These are phyloP conservation scores for Orobanche coerulescens DNA, from an alignment of 257 asterid genomes.

Conservation along the genomic window DNA sequence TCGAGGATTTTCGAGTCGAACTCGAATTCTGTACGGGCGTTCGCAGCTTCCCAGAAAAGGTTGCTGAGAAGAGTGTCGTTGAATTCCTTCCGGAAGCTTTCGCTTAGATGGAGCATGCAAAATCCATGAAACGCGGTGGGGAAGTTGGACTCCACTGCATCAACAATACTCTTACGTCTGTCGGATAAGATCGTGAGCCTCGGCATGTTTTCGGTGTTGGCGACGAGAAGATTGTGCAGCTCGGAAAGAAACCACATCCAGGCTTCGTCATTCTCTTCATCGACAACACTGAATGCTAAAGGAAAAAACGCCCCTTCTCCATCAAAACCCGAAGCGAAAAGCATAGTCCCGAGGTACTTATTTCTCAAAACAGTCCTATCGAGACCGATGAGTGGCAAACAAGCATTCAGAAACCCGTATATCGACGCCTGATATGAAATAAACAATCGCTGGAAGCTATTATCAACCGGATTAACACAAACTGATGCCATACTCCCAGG, in stretches of 20 bases:
- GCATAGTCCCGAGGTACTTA: slow-evolving; percentile 58
- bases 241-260: slow-evolving; percentile 75
- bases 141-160: slow-evolving; percentile 56
- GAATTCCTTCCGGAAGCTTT: slow-evolving; percentile 56
- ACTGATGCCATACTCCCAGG: slow-evolving; percentile 71
- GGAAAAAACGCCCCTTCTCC: slow-evolving; percentile 65
- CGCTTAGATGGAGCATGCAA: slow-evolving; percentile 60
- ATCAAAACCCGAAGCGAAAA: slow-evolving; percentile 64
- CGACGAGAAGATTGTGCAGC: slow-evolving; percentile 51
- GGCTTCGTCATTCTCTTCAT: slow-evolving; percentile 54
- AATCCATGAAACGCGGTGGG: slow-evolving; percentile 75
- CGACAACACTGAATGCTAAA: slow-evolving; percentile 67
- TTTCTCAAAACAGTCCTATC: slow-evolving; percentile 47
- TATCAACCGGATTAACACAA: slow-evolving; percentile 42
- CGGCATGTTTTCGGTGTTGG: slow-evolving; percentile 67
- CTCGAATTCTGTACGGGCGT: slow-evolving; percentile 37
- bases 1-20: slow-evolving; percentile 39
- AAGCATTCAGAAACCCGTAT: slow-evolving; percentile 56
- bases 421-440: slow-evolving; percentile 66
- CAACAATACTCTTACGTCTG: slow-evolving; percentile 44
- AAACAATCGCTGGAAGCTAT: slow-evolving; percentile 52
- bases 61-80: slow-evolving; percentile 43
- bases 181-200: slow-evolving; percentile 60
- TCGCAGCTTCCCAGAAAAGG: slow-evolving; percentile 65
- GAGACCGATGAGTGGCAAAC: slow-evolving; percentile 55